These are phyloP conservation scores for Vicia sativa DNA, from an alignment of 306 rosid species.

Conservation along the genomic window DNA sequence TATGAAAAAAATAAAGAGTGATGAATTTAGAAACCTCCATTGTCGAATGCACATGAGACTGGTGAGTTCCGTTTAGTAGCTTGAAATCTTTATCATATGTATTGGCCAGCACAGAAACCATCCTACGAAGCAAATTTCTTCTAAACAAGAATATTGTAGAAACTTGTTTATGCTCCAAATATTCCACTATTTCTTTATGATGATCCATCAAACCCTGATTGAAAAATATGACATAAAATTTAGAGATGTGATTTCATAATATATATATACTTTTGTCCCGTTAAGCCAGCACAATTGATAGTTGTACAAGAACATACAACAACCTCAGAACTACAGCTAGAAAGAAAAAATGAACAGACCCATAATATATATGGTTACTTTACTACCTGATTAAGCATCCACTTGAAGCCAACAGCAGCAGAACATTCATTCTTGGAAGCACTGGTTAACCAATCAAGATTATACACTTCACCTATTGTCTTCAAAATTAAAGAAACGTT, in stretches of 20 bases:
- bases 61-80: constrained; percentile 67
- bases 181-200: constrained; percentile 56
- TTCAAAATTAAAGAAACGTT: constrained; percentile 62
- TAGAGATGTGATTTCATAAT: not conserved
- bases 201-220: constrained; percentile 55
- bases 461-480: constrained; percentile 73
- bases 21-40: constrained; percentile 44
- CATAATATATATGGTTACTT: not conserved
- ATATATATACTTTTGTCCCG: too few species aligned
- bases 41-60: constrained; percentile 65
- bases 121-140: constrained; percentile 67
- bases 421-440: constrained; percentile 90
- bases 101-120: constrained; percentile 70
- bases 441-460: constrained; percentile 78
- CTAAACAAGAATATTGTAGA: constrained; percentile 60
- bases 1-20: not conserved
- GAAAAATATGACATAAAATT: not conserved
- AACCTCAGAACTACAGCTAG: too few species aligned
- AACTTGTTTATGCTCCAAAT: constrained; percentile 55
- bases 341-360: too few species aligned
- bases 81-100: constrained; percentile 59
- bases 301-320: too few species aligned
- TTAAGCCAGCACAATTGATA: too few species aligned
- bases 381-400: constrained; percentile 93
- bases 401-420: constrained; percentile 87